Conservation (phyloP, 1,139 yeast species). For the Torulaspora globosa region DNA sequence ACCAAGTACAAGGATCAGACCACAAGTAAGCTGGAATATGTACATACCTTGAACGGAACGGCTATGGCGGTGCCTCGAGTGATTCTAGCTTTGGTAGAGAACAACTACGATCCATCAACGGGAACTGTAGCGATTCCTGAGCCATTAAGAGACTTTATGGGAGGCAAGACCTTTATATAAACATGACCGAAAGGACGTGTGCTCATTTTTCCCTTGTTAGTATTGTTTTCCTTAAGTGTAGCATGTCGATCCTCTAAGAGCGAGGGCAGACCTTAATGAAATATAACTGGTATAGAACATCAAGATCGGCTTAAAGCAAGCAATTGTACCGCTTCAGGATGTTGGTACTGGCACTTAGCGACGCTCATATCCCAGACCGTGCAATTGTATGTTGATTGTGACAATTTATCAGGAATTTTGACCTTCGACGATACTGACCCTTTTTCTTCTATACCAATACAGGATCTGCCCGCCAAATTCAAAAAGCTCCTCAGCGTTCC, state of each 20-base stretch:
- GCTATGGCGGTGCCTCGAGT: conserved; percentile 95
- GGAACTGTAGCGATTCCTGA: conserved; percentile 62
- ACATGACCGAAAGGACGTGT: neutral
- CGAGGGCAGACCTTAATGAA: neutral
- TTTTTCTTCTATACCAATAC: neutral
- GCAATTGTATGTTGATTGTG: conserved; percentile 46
- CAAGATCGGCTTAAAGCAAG: neutral
- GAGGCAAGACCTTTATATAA: conserved; percentile 42
- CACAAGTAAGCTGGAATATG: conserved; percentile 46
- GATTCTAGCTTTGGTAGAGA: conserved; percentile 83
- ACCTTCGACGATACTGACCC: conserved; percentile 6
- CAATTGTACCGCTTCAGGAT: conserved; percentile 37
- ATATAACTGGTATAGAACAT: neutral
- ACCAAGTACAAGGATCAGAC: conserved; percentile 46
- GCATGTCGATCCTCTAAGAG: neutral
- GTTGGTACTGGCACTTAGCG: conserved; percentile 89
- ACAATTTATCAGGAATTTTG: neutral
- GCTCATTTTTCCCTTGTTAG: neutral
- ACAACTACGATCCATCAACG: conserved; percentile 59
- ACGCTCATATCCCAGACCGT: conserved; percentile 83
- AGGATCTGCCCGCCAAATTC: conserved; percentile 53
- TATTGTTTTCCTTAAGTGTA: neutral
- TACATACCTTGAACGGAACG: conserved; percentile 89
- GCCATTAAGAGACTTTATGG: conserved; percentile 66
- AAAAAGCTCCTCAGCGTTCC: conserved; percentile 64